Base-by-base conservation (phyloP, 1,284 basidiomycete species). In the Papiliotrema terrestris region DNA sequence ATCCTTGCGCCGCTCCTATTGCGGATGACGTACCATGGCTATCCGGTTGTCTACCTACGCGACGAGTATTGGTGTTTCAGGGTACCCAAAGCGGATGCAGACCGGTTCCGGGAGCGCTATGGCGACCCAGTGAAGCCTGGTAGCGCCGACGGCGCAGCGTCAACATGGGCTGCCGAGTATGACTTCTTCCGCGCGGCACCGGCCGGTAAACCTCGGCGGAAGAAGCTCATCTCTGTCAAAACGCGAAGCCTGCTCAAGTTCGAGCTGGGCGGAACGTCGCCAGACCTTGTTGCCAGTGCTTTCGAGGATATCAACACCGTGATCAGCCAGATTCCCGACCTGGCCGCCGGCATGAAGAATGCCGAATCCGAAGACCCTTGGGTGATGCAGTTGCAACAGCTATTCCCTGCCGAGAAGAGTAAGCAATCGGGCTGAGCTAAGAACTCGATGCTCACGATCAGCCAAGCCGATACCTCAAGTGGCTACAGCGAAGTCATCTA, bases 31-130 rank as follows among this genome's bases (percentile, higher is more conserved):
- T 78, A 61, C 61, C 65, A 66, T 44, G 67, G 66, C 2, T 67
- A 74, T 50, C 77, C 77, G 0, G 68, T 79, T 22, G 66, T 71
- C 11, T 68, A 71, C 43, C 63, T 71, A 15, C 41, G 57, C 1
- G 65, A 73, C 22, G 67, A 75, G 36, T 62, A 63, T 13, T 80
- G 78, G 78, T 72, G 78, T 36, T 76, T 77, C 63, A 59, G 63
- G 26, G 70, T 73, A 1, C 76, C 63, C 1, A 56, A 68, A 38
- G 57, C 56, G 17, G 58, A 57, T 8, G 51, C 65, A 3, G 43
- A 46, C 15, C 60, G 68, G 1, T 67, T 66, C 22, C 57, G 67
- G 20, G 60, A 61, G 1, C 35, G 39, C 3, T 67, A 73, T 47
- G 73, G 72, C 5, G 49, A 53, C 13, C 69, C 71, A 2, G 54